Base-by-base conservation (phyloP, 202 grass and related monocot species). In the Sporobolus alterniflorus region DNA sequence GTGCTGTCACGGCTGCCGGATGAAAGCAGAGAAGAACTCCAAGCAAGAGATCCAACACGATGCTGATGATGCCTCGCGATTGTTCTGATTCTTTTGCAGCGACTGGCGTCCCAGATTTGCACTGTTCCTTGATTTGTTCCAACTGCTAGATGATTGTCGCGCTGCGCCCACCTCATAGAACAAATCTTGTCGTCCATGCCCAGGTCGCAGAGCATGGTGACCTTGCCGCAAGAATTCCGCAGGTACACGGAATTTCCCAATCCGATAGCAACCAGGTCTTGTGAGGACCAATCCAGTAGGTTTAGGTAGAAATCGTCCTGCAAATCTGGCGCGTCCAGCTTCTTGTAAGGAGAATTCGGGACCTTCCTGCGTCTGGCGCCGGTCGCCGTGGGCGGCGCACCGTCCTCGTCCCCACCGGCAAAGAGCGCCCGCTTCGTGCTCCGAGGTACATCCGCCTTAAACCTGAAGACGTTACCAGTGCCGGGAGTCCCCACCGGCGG, bases 141-240 rank as follows among this genome's bases (percentile, higher is more conserved):
- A 44, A 99, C 86, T 55, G 93, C 93, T 7, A 99, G 87, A 81
- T 96, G 88, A 73, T 83, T 94, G 44, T 91, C 93, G 12, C 93
- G 82, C 83, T 96, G 93, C 6, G 91, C 97, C 97, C 97, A 99
- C 8, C 93, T 88, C 13, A 99, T 91, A n/a, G 93, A 99, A n/a
- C 97, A 99, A n/a, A 99, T 84, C 20, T 71, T 96, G 77, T 96
- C 97, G 33, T 99, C 91, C 46, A 71, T 77, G 6, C 93, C 97
- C 83, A 99, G 84, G 73, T 99, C 97, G n/a, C 93, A 99, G 26
- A 99, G 91, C 75, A 96, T 96, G 68, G 97, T 99, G 36, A 99
- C 97, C 97, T 99, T 99, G 75, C 97, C 96, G 86, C 97, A 99
- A 1, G 97, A 93, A 84, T 99, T 99, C 97, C 97, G 96, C 44